A percentile compares a stretch with the other conserved stretches of the same genome.
Evolutionary conservation across 768 basidiomycete genomes (phyloP).

Genomic region (Termitomyces sp.): DNA sequence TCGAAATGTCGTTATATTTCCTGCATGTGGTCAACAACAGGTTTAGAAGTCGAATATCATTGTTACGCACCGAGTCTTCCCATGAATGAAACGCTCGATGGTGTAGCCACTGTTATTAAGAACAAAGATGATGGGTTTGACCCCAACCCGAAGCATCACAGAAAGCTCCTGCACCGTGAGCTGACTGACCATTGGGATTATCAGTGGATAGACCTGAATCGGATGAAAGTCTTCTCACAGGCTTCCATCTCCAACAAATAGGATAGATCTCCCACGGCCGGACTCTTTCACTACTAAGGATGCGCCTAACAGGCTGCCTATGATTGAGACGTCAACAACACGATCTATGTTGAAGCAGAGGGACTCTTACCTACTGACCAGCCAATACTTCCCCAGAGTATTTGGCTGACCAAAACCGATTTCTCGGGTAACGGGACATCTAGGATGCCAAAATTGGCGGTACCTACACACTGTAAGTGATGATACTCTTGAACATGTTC

Average conservation of each 20-base stretch:
- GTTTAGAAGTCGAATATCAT: not conserved
- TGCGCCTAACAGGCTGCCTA: constrained; percentile 69
- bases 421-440: constrained; percentile 77
- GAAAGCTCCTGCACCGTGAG: constrained; percentile 81
- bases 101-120: constrained; percentile 84
- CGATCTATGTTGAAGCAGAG: not conserved
- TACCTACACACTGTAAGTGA: constrained; percentile 36
- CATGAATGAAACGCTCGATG: constrained; percentile 80
- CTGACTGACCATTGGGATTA: constrained; percentile 43
- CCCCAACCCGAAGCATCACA: constrained; percentile 69
- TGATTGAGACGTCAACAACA: not conserved
- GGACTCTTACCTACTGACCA: constrained; percentile 68
- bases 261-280: constrained; percentile 61
- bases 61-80: constrained; percentile 42
- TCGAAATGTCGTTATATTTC: constrained; percentile 82
- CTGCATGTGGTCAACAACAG: constrained; percentile 26
- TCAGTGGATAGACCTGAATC: not conserved
- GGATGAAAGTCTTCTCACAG: constrained; percentile 42
- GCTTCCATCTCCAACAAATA: constrained; percentile 86
- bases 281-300: constrained; percentile 75
- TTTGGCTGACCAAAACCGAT: constrained; percentile 64
- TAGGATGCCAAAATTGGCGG: constrained; percentile 81
- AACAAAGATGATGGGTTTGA: constrained; percentile 83
- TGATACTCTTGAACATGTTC: no score
- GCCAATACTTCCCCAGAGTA: constrained; percentile 92